Evolutionary conservation across 1,284 basidiomycete genomes (phyloP), one percentile per base, ranked within the genome.

Genomic region (Papiliotrema flavescens): DNA sequence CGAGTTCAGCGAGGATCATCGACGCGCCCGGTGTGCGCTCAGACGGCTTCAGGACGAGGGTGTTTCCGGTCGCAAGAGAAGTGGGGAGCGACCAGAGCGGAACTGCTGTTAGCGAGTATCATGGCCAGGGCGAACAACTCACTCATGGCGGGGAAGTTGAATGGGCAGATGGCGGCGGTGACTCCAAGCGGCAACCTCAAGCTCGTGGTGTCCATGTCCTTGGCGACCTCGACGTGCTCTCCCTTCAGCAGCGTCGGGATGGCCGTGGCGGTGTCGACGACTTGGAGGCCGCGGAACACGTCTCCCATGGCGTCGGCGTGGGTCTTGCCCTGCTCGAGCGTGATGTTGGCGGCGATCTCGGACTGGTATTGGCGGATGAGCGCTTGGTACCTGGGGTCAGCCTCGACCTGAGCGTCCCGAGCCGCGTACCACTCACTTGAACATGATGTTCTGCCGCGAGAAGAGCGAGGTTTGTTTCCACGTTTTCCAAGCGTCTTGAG

Each of bases 121-220:
- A n/a, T 17, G 22, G 19, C 2, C 1, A 20, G 41, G 24, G 2
- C 14, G 45, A 19, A 14, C 7, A 3, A 49, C 54, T 54, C 37
- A 69, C 84, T 95, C 92, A 96, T 96, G 13, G 88, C 89, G 53
- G 89, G 89, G 75, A 90, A 92, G 70, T 91, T 92, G 79, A 90
- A 93, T 2, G 90, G 91, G 35, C 71, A 75, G 47, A 78, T 75
- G 46, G 74, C 72, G 22, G 74, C 75, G 20, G 88, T 85, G 40
- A 94, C 84, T 57, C 90, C 87, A 41, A 66, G 58, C 6, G 75
- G 66, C 8, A 62, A 62, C 23, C 57, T 55, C 48, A 59, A 19
- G 6, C 55, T 41, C 20, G 48, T 84, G 15, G 93, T 95, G 71
- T 96, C 92, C 93, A 96, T 96, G 67, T 94, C 90, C 76, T 87